A percentile compares a stretch with the other conserved stretches of the same genome.
These are phyloP conservation scores for Tetrahymena thermophila DNA, from an alignment of 73 alveolate species.

Conservation along the genomic window DNA sequence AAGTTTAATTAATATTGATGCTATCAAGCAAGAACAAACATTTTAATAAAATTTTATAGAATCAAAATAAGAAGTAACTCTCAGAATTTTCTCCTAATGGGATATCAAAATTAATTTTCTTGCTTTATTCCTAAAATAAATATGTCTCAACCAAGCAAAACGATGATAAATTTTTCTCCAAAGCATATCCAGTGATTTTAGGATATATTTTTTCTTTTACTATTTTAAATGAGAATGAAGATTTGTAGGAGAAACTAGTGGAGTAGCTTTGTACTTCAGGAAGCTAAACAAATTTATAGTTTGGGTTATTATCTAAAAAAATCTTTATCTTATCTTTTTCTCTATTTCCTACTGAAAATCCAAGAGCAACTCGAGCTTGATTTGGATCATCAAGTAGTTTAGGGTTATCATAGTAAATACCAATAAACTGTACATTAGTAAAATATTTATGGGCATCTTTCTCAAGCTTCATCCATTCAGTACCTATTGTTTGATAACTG, in stretches of 20 bases:
- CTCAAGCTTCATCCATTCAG: neutral
- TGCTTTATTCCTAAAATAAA: neutral
- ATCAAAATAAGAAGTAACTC: neutral
- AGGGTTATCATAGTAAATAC: neutral
- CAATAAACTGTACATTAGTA: neutral
- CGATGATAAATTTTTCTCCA: neutral
- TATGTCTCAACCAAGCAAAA: neutral
- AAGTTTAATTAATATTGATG: too few species aligned
- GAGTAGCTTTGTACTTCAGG: neutral
- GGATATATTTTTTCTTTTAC: neutral
- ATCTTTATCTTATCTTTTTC: neutral
- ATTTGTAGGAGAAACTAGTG: neutral
- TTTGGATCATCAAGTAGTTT: neutral
- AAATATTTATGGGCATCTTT: neutral
- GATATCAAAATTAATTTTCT: neutral
- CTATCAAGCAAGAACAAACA: too few species aligned
- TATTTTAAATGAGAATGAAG: neutral
- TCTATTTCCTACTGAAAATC: neutral
- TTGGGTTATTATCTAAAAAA: neutral
- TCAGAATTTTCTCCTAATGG: neutral
- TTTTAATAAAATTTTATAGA: too few species aligned
- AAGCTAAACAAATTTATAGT: neutral
- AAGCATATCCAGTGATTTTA: neutral
- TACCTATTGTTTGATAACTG: neutral
- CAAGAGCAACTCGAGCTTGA: neutral